A percentile compares a stretch with the other conserved stretches of the same genome.
These are phyloP conservation scores for Curvularia spicifera DNA, from an alignment of 2,329 filamentous ascomycete genomes.

Conservation along the genomic window DNA sequence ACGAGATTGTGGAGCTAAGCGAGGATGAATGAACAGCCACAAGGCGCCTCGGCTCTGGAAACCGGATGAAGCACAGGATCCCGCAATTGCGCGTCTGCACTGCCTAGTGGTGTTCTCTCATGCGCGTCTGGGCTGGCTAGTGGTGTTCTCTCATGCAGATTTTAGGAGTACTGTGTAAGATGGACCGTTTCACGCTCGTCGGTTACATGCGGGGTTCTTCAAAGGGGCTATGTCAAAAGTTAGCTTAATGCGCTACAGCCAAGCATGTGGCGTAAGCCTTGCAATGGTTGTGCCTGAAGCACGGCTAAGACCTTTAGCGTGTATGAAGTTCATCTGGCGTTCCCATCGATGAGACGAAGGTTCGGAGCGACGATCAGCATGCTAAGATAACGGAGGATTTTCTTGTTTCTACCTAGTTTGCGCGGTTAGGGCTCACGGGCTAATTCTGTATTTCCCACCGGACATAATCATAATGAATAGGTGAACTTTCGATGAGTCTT, in stretches of 20 bases:
- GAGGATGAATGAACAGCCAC: neutral
- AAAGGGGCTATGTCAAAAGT: neutral
- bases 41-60: neutral
- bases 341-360: neutral
- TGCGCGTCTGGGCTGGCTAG: neutral
- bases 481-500: neutral
- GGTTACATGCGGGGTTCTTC: neutral
- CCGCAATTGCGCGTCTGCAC: neutral
- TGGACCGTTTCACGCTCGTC: neutral
- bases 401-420: neutral
- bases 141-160: neutral
- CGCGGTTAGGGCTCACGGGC: neutral
- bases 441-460: neutral
- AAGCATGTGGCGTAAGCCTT: neutral
- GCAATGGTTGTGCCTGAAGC: neutral
- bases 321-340: neutral
- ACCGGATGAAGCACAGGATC: neutral
- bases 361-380: neutral
- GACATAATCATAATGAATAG: neutral
- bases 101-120: neutral
- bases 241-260: neutral
- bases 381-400: neutral
- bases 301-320: neutral
- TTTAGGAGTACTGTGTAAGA: neutral
- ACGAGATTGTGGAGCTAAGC: neutral